Base-by-base conservation (phyloP, 805 yeast species). In the Sugiyamaella smithiae region DNA sequence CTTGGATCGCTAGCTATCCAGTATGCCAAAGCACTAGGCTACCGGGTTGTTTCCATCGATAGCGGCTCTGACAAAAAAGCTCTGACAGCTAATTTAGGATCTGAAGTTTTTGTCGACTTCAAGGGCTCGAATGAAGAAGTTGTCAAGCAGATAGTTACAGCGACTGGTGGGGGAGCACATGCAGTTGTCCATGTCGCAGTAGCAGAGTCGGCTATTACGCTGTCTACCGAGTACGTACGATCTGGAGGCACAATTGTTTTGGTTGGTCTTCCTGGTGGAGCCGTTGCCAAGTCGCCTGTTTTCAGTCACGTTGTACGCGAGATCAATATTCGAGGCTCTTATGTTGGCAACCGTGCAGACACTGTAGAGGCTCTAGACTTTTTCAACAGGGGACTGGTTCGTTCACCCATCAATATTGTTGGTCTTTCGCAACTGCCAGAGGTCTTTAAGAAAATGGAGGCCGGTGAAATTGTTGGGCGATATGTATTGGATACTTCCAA, bases 281-380 rank as follows among this genome's bases (percentile, higher is more conserved):
- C 93, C 55, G 77, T 78, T 67, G 79, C 81, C 62, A 73, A 75
- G 57, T 80, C 88, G 35, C 77, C 80, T 50, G 88, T 88, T 48
- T 84, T 86, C 73, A 72, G 75, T 56, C 80, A 85, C 45, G 95
- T 87, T 52, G 82, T 84, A 58, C 84, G 78, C 71, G 79, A 87
- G 51, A 73, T 84, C 67, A 73, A 74, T 63, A 82, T 87, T 65
- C 80, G 75, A 67, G 95, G 93, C 60, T 85, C 95, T 46, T 85
- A 85, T 65, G 95, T 87, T 55, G 96, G 95, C 61, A 85, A 85
- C 80, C 83, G 95, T 72, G 84, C 85, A 57, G 96, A 88, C 71
- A 79, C 91, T 57, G 77, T 83, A 55, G 90, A 85, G 74, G 89
- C 91, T 48, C 69, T 85, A 57, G 86, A 82, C 61, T 84, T 85